Percentiles rank a stretch among this genome's conserved stretches.
Conservation (phyloP, 306 rosid species). For the Cicer arietinum region DNA sequence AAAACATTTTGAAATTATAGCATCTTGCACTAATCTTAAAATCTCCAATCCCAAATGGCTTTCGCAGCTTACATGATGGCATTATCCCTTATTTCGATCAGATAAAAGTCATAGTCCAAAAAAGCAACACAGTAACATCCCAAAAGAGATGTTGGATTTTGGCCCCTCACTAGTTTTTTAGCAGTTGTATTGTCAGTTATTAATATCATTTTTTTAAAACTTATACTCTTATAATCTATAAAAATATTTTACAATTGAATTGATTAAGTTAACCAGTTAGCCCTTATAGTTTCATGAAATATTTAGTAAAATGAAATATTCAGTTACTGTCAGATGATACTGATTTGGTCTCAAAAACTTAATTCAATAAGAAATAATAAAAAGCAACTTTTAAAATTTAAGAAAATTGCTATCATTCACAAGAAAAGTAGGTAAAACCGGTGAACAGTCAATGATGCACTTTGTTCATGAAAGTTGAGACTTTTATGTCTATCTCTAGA, state of each 20-base stretch:
- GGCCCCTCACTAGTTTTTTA: neutral
- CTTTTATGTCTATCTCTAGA: conserved; percentile 26
- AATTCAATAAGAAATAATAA: neutral
- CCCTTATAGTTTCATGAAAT: too few species aligned
- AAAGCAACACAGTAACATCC: neutral
- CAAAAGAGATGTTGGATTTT: neutral
- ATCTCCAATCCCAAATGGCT: too few species aligned
- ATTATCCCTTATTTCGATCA: neutral
- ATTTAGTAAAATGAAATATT: too few species aligned
- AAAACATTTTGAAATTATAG: too few species aligned
- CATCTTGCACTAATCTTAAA: too few species aligned
- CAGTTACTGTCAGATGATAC: too few species aligned
- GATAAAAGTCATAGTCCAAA: neutral
- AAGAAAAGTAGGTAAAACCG: conserved; percentile 68
- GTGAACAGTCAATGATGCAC: conserved; percentile 62
- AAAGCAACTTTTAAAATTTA: neutral
- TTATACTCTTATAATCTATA: neutral
- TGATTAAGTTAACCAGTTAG: too few species aligned
- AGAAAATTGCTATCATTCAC: conserved; percentile 10
- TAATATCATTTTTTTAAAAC: neutral
- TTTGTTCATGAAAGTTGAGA: conserved; percentile 48
- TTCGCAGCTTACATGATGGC: too few species aligned
- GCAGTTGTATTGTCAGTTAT: neutral
- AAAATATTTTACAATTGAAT: too few species aligned
- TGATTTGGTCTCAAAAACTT: neutral